Conservation (phyloP, 2,329 filamentous ascomycete genomes). For the Didymella exigua region DNA sequence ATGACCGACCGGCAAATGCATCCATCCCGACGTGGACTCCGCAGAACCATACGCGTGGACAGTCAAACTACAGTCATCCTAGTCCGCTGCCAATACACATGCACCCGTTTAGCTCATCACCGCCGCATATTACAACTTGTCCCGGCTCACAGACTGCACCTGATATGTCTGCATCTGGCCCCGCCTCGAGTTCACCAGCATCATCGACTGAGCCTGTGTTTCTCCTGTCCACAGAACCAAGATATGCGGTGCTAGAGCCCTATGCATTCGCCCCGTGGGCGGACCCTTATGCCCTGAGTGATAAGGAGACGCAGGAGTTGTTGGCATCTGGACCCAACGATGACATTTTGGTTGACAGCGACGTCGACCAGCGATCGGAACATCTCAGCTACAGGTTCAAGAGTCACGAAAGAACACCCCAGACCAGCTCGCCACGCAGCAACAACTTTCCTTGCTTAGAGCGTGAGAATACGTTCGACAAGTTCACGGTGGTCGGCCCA, state of each 20-base stretch:
- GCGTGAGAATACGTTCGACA: conserved; percentile 45
- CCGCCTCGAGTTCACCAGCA: conserved; percentile 18
- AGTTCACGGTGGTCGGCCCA: conserved; percentile 41
- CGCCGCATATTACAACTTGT: conserved; percentile 26
- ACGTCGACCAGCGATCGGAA: conserved; percentile 3
- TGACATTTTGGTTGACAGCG: conserved; percentile 37
- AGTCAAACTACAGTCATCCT: conserved; percentile 32
- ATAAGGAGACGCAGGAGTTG: conserved; percentile 43
- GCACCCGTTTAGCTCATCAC: conserved; percentile 40
- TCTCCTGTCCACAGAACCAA: conserved; percentile 4
- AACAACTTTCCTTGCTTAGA: conserved; percentile 11
- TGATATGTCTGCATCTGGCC: conserved; percentile 8
- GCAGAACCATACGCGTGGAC: conserved; percentile 15
- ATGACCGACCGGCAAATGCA: conserved; percentile 19
- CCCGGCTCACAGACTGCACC: conserved; percentile 15
- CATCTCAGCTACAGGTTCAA: conserved; percentile 2
- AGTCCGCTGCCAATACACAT: conserved; percentile 28
- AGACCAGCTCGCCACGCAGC: conserved; percentile 11
- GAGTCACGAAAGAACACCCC: not conserved
- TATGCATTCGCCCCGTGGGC: conserved; percentile 27
- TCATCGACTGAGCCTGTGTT: conserved; percentile 29
- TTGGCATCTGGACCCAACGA: conserved; percentile 46
- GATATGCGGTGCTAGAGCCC: conserved; percentile 16
- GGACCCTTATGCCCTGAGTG: conserved; percentile 34
- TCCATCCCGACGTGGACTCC: conserved; percentile 18